Conservation (phyloP, 1,284 basidiomycete genomes). For the Austroboletus niveus region DNA sequence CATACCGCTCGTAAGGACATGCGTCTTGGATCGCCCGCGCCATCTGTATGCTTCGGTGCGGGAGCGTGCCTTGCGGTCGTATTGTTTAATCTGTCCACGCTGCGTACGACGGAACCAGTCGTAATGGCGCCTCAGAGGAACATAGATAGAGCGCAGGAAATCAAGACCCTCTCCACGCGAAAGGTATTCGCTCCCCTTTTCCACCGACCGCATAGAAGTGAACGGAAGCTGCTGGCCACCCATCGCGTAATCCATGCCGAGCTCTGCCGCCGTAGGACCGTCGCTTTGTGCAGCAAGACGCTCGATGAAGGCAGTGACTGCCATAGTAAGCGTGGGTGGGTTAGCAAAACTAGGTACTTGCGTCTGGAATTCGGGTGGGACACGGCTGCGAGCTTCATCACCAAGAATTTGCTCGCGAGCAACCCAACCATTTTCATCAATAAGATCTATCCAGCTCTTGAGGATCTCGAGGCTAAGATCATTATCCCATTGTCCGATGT, state of each 20-base stretch:
- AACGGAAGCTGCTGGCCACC: slow-evolving; percentile 48
- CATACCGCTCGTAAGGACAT: slow-evolving; percentile 91
- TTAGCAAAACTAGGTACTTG: slow-evolving; percentile 94
- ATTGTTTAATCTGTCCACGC: slow-evolving; percentile 89
- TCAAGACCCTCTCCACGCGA: slow-evolving; percentile 58
- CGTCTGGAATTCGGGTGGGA: slow-evolving; percentile 85
- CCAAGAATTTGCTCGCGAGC: slow-evolving; percentile 94
- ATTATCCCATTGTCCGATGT: slow-evolving; percentile 91
- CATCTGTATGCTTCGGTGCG: slow-evolving; percentile 89
- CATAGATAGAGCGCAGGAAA: slow-evolving; percentile 80
- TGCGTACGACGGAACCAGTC: slow-evolving; percentile 95
- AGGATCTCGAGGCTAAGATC: slow-evolving; percentile 89
- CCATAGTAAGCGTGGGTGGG: slow-evolving; percentile 91
- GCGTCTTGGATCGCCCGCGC: slow-evolving; percentile 85
- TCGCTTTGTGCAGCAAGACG: slow-evolving; percentile 54
- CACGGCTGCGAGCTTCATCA: slow-evolving; percentile 91
- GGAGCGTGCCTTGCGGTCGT: slow-evolving; percentile 78
- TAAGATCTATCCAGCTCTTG: slow-evolving; percentile 84
- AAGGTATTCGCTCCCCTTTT: slow-evolving; percentile 49
- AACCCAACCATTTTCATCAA: slow-evolving; percentile 94
- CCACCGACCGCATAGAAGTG: slow-evolving; percentile 19
- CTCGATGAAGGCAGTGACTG: slow-evolving; percentile 82
- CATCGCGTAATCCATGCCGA: slow-evolving; percentile 61
- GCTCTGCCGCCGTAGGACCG: slow-evolving; percentile 54
- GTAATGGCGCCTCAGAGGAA: slow-evolving; percentile 85